Evolutionary conservation across 257 asterid genomes (phyloP), one percentile per base, ranked within the genome.

Genomic region (Solanum virginianum): DNA sequence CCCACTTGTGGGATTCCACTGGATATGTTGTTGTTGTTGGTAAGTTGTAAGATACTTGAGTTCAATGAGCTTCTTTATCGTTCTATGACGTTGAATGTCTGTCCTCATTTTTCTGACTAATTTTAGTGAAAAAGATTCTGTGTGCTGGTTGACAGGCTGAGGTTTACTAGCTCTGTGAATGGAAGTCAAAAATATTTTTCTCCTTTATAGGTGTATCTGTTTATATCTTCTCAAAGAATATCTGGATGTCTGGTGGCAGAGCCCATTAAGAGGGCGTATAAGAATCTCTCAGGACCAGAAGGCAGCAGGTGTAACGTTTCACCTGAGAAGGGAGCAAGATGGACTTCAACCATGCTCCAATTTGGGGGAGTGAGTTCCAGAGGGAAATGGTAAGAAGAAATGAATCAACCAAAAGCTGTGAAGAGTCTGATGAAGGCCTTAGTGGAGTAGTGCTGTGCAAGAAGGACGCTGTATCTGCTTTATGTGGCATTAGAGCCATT

Each of bases 401-500:
- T 79, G 14, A 36, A 55, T 47, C 89, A 16, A 74, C 77, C 59
- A 88, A 86, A 85, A 82, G 24, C 56, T 62, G 66, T 22, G 89
- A 90, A 41, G 68, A 26, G 71, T 84, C 80, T 49, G 94, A 90
- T 70, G 89, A 22, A 59, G 84, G 68, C 86, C 53, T 43, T 32
- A 90, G 88, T 87, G 97, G 98, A 53, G 85, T 87, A 57, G 87
- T 92, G 86, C 65, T 92, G 89, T 89, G 91, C 18, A 87, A 90
- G 85, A 89, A 90, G 36, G 92, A 89, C 65, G 90, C 92, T 55
- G 84, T 90, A 32, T 93, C 95, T 57, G 99, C 97, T 57, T 26
- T 68, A 45, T 94, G 98, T 69, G 99, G 99, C 80, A 85, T 95
- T 88, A 92, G 97, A 90, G 97, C 98, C 90, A 92, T 95, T 91